Evolutionary conservation across 768 basidiomycete genomes (phyloP).

Genomic region (Artomyces pyxidatus): DNA sequence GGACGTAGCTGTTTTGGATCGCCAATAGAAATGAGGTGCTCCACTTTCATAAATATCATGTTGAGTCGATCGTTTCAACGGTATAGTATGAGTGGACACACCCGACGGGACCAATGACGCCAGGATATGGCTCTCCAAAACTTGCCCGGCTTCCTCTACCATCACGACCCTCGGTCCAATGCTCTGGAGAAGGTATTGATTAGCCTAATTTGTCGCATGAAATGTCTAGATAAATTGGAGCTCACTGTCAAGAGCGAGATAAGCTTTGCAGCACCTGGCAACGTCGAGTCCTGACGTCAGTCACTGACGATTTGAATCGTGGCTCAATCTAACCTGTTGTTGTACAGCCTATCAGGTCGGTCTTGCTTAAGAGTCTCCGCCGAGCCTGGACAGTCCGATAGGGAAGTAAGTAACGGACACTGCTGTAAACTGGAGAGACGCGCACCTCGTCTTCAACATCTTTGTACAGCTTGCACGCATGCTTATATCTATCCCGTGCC

Average conservation of each 20-base stretch:
- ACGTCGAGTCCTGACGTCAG: neutral
- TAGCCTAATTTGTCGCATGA: too few species aligned
- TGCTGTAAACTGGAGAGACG: neutral
- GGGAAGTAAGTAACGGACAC: neutral
- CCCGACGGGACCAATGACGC: slow-evolving; percentile 46
- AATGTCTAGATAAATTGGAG: neutral
- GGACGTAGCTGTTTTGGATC: slow-evolving; percentile 73
- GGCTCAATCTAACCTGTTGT: slow-evolving; percentile 48
- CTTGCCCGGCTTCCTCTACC: slow-evolving; percentile 79
- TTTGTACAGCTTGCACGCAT: slow-evolving; percentile 28
- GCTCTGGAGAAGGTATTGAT: too few species aligned
- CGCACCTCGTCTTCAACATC: slow-evolving; percentile 51
- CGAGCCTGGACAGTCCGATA: slow-evolving; percentile 34
- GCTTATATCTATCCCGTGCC: slow-evolving; percentile 32
- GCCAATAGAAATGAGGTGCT: slow-evolving; percentile 75
- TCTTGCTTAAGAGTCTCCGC: slow-evolving; percentile 41
- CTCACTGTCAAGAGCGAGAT: slow-evolving; percentile 46
- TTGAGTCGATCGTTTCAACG: too few species aligned
- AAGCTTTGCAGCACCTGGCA: slow-evolving; percentile 59
- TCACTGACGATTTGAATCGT: neutral
- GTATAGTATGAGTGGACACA: neutral
- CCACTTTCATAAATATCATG: slow-evolving; percentile 28
- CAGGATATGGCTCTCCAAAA: slow-evolving; percentile 70
- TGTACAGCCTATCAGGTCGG: slow-evolving; percentile 68
- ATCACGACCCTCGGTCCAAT: slow-evolving; percentile 53